These are phyloP conservation scores for Lachnellula willkommii DNA, from an alignment of 2,329 filamentous ascomycete species.

Conservation along the genomic window DNA sequence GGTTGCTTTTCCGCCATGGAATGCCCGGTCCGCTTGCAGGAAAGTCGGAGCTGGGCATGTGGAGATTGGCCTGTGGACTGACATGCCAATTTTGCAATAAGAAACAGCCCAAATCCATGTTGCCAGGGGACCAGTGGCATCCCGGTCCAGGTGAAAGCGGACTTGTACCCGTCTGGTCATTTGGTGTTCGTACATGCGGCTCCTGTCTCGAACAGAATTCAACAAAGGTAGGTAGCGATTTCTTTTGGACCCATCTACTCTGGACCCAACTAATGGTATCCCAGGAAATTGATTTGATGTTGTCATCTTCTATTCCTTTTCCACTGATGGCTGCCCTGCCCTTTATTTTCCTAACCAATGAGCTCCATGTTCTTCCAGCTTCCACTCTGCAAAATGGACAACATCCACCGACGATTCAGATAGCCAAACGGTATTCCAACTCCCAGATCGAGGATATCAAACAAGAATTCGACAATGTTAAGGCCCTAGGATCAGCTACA, in stretches of 20 bases:
- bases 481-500: constrained; percentile 60
- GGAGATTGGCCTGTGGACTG: constrained; percentile 58
- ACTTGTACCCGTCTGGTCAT: constrained; percentile 65
- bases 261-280: constrained; percentile 22
- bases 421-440: constrained; percentile 63
- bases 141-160: constrained; percentile 57
- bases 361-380: constrained; percentile 55
- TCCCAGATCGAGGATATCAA: constrained; percentile 58
- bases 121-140: constrained; percentile 44
- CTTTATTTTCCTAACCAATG: constrained; percentile 58
- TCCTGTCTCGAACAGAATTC: constrained; percentile 56
- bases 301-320: constrained; percentile 55
- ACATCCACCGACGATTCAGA: constrained; percentile 42
- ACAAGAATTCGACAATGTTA: constrained; percentile 57
- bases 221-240: constrained; percentile 54
- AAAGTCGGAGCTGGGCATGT: constrained; percentile 70
- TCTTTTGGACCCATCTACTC: constrained; percentile 1
- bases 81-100: constrained; percentile 65
- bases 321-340: constrained; percentile 63
- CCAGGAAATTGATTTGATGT: constrained; percentile 65
- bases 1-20: constrained; percentile 58
- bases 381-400: constrained; percentile 47
- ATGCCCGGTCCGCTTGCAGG: constrained; percentile 64
- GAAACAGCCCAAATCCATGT: constrained; percentile 25
- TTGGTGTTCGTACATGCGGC: constrained; percentile 61